Conservation (phyloP, 2,329 filamentous ascomycete species). For the Sporothrix luriei region DNA sequence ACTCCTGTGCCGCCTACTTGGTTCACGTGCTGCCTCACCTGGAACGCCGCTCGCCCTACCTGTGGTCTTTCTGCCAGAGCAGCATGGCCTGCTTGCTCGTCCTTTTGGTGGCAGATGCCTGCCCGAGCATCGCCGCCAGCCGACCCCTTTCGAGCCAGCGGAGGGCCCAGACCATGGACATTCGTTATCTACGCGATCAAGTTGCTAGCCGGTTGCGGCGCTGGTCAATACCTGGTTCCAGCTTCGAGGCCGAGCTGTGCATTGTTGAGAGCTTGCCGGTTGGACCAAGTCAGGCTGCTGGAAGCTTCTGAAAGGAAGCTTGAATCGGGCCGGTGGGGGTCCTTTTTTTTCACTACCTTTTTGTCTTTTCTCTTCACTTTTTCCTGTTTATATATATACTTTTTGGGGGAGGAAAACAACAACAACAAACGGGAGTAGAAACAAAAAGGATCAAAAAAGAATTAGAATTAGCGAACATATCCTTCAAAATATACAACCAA, state of each 20-base stretch:
- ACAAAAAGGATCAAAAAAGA: too few relatives aligned
- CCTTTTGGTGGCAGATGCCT: constrained; percentile 42
- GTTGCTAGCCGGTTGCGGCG: constrained; percentile 41
- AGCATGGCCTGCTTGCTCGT: constrained; percentile 44
- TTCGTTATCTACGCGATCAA: constrained; percentile 40
- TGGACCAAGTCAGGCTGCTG: not conserved
- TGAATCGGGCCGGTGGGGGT: too few relatives aligned
- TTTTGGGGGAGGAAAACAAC: not conserved
- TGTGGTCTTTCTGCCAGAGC: constrained; percentile 45
- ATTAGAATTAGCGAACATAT: not conserved
- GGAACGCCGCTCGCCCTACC: constrained; percentile 45
- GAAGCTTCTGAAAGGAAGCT: not conserved
- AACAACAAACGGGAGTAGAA: not conserved
- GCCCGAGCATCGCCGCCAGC: constrained; percentile 36
- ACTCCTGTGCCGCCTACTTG: constrained; percentile 45
- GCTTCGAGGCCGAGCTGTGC: constrained; percentile 38
- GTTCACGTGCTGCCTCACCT: constrained; percentile 44
- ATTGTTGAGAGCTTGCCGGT: constrained; percentile 34
- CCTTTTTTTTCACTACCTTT: not conserved
- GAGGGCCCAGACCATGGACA: constrained; percentile 25
- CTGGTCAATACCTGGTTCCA: constrained; percentile 44
- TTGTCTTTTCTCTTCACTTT: not conserved
- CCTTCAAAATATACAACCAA: too few relatives aligned
- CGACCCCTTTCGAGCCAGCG: not conserved
- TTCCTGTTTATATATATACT: not conserved